Conservation (phyloP, 805 yeast genomes). For the Saccharomycopsis babjevae region DNA sequence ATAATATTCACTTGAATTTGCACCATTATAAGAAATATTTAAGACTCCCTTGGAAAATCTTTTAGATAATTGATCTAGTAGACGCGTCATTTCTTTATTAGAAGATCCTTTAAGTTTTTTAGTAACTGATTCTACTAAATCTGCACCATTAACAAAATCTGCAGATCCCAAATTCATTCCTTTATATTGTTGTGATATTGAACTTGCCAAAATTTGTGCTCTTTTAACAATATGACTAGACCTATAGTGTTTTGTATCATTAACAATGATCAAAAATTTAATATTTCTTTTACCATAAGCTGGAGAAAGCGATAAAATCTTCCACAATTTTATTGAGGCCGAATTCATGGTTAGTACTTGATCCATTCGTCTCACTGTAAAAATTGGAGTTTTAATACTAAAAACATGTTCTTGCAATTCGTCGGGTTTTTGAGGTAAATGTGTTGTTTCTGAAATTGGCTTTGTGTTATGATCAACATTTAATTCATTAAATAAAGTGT, state of each 20-base stretch:
- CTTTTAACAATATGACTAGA: slow-evolving; percentile 25
- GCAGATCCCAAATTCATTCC: slow-evolving; percentile 39
- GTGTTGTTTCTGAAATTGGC: background rate
- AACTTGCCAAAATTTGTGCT: slow-evolving; percentile 29
- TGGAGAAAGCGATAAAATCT: slow-evolving; percentile 46
- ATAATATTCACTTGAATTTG: background rate
- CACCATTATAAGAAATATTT: background rate
- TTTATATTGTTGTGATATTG: slow-evolving; percentile 34
- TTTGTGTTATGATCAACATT: background rate
- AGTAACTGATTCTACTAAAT: background rate
- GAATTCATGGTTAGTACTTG: slow-evolving; percentile 37
- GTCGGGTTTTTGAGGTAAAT: background rate
- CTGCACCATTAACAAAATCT: background rate
- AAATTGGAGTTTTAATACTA: slow-evolving; percentile 27
- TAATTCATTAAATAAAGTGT: background rate
- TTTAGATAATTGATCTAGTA: slow-evolving; percentile 22
- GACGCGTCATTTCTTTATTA: slow-evolving; percentile 21
- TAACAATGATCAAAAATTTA: slow-evolving; percentile 37
- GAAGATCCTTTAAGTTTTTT: slow-evolving; percentile 25
- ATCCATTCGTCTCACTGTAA: slow-evolving; percentile 29
- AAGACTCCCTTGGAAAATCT: background rate
- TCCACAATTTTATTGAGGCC: slow-evolving; percentile 46
- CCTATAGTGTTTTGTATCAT: slow-evolving; percentile 18
- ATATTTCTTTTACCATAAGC: slow-evolving; percentile 39
- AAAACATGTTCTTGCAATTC: slow-evolving; percentile 24